Base-by-base conservation (phyloP, 1,284 basidiomycete genomes). In the Puccinia hordei region DNA sequence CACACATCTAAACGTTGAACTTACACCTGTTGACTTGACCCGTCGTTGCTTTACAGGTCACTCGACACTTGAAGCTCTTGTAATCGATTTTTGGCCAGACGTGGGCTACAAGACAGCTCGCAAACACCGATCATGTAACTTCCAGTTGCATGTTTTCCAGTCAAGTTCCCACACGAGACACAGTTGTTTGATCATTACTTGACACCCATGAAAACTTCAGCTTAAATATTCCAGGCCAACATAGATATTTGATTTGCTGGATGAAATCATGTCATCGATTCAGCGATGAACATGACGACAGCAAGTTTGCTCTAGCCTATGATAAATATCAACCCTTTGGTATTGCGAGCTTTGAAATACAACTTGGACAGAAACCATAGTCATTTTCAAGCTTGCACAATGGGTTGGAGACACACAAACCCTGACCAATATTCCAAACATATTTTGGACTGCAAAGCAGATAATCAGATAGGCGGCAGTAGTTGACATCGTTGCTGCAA, bases 1-100 rank as follows among this genome's bases (percentile, higher is more conserved):
- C 63, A 66, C 63, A 35, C 44, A 4, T 12, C 13, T 46, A 22
- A 27, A 44, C n/a, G 44, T 46, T 41, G n/a, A 15, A 24, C 63
- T 44, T 46, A 24, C 41, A 9, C 8, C 49, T 35, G 33, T 27
- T 72, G 44, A 46, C 49, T 53, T 55, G 6, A 22, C 27, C n/a
- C 33, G 6, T 59, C 8, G 10, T 9, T 24, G 17, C 44, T 38
- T 3, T 65, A 24, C 59, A 75, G 73, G 73, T 75, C 13, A 75
- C 73, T 35, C 73, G 73, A n/a, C 73, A 75, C 59, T 63, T 75
- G 57, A 75, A 75, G 57, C 59, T 75, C 9, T 75, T 75, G 59
- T 75, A 44, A 75, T 22, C 44, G 12, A 17, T 30, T 49, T 5
- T 57, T 66, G 38, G 9, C 41, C n/a, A 24, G 38, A 22, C 38